A percentile compares a stretch with the other conserved stretches of the same genome.
These are phyloP conservation scores for Lachnellula suecica DNA, from an alignment of 2,329 filamentous ascomycete species.

Conservation along the genomic window DNA sequence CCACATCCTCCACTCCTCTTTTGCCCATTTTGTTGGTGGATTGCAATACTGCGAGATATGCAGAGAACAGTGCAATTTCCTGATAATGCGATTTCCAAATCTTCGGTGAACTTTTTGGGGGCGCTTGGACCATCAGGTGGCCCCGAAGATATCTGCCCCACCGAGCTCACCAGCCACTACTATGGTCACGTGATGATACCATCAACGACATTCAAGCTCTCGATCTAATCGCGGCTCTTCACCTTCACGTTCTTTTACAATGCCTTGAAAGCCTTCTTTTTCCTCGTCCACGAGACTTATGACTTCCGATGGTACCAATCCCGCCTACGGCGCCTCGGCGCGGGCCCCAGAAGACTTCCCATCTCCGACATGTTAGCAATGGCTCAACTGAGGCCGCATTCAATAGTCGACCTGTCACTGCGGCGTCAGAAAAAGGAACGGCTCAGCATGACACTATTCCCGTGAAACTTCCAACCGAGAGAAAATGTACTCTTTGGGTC, in stretches of 20 bases:
- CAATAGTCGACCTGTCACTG: slow-evolving; percentile 23
- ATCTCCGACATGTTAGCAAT: slow-evolving; percentile 33
- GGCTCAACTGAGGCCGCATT: slow-evolving; percentile 24
- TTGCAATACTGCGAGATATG: background rate
- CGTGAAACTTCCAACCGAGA: slow-evolving; percentile 22
- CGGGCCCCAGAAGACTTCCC: slow-evolving; percentile 26
- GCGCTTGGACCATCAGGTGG: too few relatives aligned
- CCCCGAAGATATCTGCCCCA: too few relatives aligned
- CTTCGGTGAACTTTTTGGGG: too few relatives aligned
- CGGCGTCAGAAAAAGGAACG: slow-evolving; percentile 25
- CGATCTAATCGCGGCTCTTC: too few relatives aligned
- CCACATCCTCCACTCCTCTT: slow-evolving; percentile 25
- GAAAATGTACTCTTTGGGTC: slow-evolving; percentile 34
- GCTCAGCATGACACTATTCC: slow-evolving; percentile 21
- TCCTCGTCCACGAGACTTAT: too few relatives aligned
- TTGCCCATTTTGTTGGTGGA: slow-evolving; percentile 27
- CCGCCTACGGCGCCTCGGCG: slow-evolving; percentile 25
- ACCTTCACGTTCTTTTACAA: too few relatives aligned
- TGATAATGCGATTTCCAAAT: too few relatives aligned
- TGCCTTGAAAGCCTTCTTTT: too few relatives aligned
- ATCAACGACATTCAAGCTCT: too few relatives aligned
- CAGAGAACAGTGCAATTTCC: background rate
- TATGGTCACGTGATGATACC: too few relatives aligned
- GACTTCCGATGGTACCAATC: slow-evolving; percentile 25
- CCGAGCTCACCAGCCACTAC: too few relatives aligned